Conservation (phyloP, 441 rosid genomes). For the Adansonia madagascariensis region DNA sequence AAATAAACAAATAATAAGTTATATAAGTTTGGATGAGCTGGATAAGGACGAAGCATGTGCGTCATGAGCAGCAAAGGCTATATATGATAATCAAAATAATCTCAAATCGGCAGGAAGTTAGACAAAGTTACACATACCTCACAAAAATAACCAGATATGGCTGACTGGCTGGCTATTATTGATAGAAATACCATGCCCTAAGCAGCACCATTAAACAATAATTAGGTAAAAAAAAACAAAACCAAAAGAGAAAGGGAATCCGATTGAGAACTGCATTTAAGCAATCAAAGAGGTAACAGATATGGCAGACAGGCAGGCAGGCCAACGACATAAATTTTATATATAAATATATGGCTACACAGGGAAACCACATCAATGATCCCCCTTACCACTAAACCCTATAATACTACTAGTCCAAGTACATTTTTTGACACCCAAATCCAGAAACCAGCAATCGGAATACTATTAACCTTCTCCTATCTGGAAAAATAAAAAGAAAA, state of each 20-base stretch:
- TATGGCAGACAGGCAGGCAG: constrained; percentile 33
- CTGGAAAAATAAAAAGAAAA: constrained; percentile 30
- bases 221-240: too few species aligned
- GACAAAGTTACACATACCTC: too few species aligned
- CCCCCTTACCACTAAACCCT: constrained; percentile 30
- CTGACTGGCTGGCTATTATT: too few species aligned
- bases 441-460: constrained; percentile 41
- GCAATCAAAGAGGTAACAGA: constrained; percentile 30
- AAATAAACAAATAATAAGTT: too few species aligned
- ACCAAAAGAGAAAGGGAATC: neutral
- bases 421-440: constrained; percentile 37
- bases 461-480: constrained; percentile 49
- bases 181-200: too few species aligned
- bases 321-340: neutral
- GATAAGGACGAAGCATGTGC: too few species aligned
- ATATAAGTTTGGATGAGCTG: too few species aligned
- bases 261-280: constrained; percentile 30
- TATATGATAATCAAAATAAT: too few species aligned
- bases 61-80: too few species aligned
- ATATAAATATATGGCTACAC: constrained; percentile 31
- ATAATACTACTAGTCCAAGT: constrained; percentile 32
- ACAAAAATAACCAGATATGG: too few species aligned
- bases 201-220: too few species aligned
- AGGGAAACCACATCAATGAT: constrained; percentile 32
- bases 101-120: too few species aligned